These are phyloP conservation scores for Podila verticillata DNA, from an alignment of 192 early-diverging fungal genomes.

Conservation along the genomic window DNA sequence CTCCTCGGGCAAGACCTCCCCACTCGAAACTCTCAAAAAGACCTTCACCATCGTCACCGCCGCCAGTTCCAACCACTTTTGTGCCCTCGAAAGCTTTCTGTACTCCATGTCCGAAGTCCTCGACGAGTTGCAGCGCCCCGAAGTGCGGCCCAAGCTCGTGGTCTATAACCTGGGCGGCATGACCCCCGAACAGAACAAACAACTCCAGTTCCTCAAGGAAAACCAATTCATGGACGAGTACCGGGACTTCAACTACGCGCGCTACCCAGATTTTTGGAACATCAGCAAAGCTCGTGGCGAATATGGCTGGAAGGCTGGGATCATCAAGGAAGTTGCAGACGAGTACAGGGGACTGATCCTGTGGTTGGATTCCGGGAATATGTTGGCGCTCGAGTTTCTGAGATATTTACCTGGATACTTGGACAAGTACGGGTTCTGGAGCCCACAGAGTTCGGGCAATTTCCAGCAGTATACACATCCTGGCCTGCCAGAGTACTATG, in stretches of 20 bases:
- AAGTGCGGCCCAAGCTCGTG: constrained; percentile 49
- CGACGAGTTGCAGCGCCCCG: constrained; percentile 36
- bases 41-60: constrained; percentile 64
- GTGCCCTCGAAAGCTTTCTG: constrained; percentile 58
- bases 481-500: constrained; percentile 58
- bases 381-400: constrained; percentile 55
- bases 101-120: constrained; percentile 53
- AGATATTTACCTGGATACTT: constrained; percentile 32
- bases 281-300: constrained; percentile 53
- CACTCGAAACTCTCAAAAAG: constrained; percentile 24
- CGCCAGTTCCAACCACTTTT: constrained; percentile 61
- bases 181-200: constrained; percentile 45
- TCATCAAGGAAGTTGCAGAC: constrained; percentile 58
- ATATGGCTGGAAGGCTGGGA: constrained; percentile 66
- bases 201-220: constrained; percentile 47
- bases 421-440: constrained; percentile 60
- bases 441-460: constrained; percentile 53
- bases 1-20: constrained; percentile 18
- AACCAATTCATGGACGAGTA: constrained; percentile 56
- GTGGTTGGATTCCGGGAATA: constrained; percentile 64
- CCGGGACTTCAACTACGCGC: constrained; percentile 53
- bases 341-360: constrained; percentile 54
- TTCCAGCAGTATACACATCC: constrained; percentile 59
- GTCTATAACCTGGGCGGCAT: constrained; percentile 64
- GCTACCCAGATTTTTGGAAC: constrained; percentile 62